Percentiles rank a stretch among this genome's conserved stretches.
These are phyloP conservation scores for Aspergillus affinis DNA, from an alignment of 495 filamentous ascomycete species.

Conservation along the genomic window DNA sequence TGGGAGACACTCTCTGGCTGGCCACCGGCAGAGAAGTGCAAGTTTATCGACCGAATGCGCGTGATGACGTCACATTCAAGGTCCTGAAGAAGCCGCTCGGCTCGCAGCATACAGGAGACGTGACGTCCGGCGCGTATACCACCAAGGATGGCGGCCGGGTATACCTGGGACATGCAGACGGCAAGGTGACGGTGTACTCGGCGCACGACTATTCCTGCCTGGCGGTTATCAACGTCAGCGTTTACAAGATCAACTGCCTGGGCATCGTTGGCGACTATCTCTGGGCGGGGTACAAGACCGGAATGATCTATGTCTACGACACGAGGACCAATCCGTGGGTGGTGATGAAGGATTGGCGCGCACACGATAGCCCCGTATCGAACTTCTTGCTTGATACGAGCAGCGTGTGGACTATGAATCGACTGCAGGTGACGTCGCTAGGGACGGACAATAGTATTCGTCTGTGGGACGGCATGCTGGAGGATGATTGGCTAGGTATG, in stretches of 20 bases:
- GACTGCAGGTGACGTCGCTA: conserved; percentile 82
- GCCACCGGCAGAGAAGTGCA: conserved; percentile 85
- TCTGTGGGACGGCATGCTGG: conserved; percentile 89
- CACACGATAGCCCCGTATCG: conserved; percentile 78
- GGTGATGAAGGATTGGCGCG: conserved; percentile 91
- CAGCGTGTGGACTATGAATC: conserved; percentile 83
- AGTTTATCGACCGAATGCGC: conserved; percentile 70
- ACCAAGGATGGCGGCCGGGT: conserved; percentile 75
- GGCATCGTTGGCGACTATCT: conserved; percentile 79
- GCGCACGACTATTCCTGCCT: conserved; percentile 70
- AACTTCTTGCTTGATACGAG: conserved; percentile 75
- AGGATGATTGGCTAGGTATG: conserved; percentile 87
- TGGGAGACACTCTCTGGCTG: conserved; percentile 80
- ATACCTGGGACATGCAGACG: conserved; percentile 89
- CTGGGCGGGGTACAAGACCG: conserved; percentile 93
- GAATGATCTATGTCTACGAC: conserved; percentile 95
- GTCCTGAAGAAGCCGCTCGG: conserved; percentile 66
- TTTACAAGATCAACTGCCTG: conserved; percentile 93
- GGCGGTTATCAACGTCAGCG: conserved; percentile 75
- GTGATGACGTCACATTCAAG: conserved; percentile 69
- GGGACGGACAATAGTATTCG: conserved; percentile 83
- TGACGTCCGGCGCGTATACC: conserved; percentile 81
- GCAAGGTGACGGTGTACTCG: conserved; percentile 91
- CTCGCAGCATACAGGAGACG: conserved; percentile 70
- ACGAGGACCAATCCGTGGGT: conserved; percentile 78